Evolutionary conservation across 2,329 filamentous ascomycete species (phyloP).

Genomic region (Dryadomyces quercivorus): DNA sequence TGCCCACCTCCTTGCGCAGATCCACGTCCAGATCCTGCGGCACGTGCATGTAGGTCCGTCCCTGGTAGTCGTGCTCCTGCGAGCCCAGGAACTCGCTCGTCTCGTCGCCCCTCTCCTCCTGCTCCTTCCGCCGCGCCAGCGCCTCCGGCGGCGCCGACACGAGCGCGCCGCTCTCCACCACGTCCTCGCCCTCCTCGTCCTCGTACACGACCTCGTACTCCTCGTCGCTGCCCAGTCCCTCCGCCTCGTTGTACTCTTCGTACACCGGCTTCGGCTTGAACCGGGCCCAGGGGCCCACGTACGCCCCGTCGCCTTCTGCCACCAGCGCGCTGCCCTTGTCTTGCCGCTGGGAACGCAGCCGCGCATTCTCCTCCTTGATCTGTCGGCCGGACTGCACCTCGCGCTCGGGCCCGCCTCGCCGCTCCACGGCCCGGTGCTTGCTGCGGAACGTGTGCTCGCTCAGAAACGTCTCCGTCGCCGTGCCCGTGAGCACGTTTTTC

Average conservation of each 20-base stretch:
- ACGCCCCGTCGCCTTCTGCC: conserved; percentile 76
- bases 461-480: conserved; percentile 75
- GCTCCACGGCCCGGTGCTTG: conserved; percentile 75
- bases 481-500: conserved; percentile 75
- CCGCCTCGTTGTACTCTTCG: conserved; percentile 66
- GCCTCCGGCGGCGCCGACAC: conserved; percentile 43
- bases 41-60: conserved; percentile 89
- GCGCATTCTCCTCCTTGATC: conserved; percentile 59
- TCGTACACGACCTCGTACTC: conserved; percentile 71
- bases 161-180: conserved; percentile 52
- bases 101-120: conserved; percentile 55
- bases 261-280: conserved; percentile 58
- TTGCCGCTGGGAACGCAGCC: conserved; percentile 63
- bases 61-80: conserved; percentile 82
- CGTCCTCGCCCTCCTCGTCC: conserved; percentile 62
- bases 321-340: conserved; percentile 73
- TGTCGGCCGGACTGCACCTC: conserved; percentile 41
- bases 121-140: conserved; percentile 42
- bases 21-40: conserved; percentile 84
- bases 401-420: conserved; percentile 44
- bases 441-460: conserved; percentile 83
- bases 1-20: conserved; percentile 67
- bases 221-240: conserved; percentile 50
- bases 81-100: conserved; percentile 79
- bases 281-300: conserved; percentile 89